A percentile compares a stretch with the other conserved stretches of the same genome.
Conservation (phyloP, 169 alveolate species). For the Neospora caninum region DNA sequence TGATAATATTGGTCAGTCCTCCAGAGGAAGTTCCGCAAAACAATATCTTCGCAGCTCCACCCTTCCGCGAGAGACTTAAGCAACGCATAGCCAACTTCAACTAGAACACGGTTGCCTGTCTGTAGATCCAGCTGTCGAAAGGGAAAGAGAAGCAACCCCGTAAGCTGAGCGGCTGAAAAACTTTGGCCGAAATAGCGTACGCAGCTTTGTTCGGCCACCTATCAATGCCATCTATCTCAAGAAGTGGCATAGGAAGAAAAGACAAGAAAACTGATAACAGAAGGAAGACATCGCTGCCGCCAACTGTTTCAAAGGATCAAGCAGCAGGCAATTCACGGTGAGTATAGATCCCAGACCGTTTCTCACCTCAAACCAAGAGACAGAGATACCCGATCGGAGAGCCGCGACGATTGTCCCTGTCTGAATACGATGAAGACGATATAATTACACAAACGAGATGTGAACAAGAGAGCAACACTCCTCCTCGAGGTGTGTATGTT, state of each 20-base stretch:
- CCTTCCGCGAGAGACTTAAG: background rate
- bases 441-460: background rate
- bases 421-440: background rate
- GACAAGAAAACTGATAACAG: too few species aligned
- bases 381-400: background rate
- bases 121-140: background rate
- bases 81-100: conserved; percentile 40
- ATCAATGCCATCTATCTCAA: too few species aligned
- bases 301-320: too few species aligned
- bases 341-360: too few species aligned
- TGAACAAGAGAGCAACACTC: too few species aligned
- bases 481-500: too few species aligned
- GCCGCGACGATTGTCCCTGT: background rate
- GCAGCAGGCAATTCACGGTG: background rate
- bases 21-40: conserved; percentile 27
- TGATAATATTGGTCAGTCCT: background rate
- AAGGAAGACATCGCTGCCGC: too few species aligned
- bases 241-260: too few species aligned
- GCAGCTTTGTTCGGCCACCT: too few species aligned
- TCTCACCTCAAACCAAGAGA: background rate
- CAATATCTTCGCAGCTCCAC: conserved; percentile 23
- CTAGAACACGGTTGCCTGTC: background rate
- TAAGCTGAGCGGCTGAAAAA: too few species aligned
- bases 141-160: background rate
- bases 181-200: too few species aligned